Base-by-base conservation (phyloP, 179 eudicot species). In the Pouteria campechiana region DNA sequence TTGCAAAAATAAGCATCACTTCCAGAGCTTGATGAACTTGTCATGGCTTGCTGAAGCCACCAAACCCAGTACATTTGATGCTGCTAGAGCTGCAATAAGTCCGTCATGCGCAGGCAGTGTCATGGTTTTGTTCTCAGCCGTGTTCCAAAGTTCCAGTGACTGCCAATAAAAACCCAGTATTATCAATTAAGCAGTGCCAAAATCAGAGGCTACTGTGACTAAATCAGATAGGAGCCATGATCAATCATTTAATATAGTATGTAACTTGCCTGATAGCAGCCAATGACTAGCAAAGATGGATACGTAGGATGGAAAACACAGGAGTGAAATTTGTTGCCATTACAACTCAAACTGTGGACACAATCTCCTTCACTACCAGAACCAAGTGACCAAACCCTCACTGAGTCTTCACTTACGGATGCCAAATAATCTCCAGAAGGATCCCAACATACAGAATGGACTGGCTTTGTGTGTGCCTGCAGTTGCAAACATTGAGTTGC, bases 41-140 rank as follows among this genome's bases (percentile, higher is more conserved):
- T 86, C 93, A 28, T 86, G 96, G 54, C 96, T 79, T 21, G 83
- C 93, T 3, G 94, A 83, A 38, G 93, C 89, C 21, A 86, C 81
- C 75, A 76, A 51, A 39, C 94, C 89, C 0, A 72, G 59, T 18
- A 57, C 61, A 7, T 65, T 48, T 6, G 93, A 83, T 54, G 64
- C 76, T 6, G 83, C 70, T 61, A 86, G 46, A 16, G 83, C 61
- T 20, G 93, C 68, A 33, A 86, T 61, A 13, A 83, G 73, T 48
- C 67, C 67, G 20, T 80, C 88, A 20, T 88, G 97, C 33, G 92
- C 92, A 23, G 73, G 50, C 20, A 78, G 71, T 5, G 95, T 75
- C 97, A 84, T 88, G 73, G 81, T 80, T 69, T 70, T 78, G 58
- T 83, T 88, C 17, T 79, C 95, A 0, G 46, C 18, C 80, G 63